Conservation (phyloP, 805 yeast genomes). For the Komagataella pseudopastoris region DNA sequence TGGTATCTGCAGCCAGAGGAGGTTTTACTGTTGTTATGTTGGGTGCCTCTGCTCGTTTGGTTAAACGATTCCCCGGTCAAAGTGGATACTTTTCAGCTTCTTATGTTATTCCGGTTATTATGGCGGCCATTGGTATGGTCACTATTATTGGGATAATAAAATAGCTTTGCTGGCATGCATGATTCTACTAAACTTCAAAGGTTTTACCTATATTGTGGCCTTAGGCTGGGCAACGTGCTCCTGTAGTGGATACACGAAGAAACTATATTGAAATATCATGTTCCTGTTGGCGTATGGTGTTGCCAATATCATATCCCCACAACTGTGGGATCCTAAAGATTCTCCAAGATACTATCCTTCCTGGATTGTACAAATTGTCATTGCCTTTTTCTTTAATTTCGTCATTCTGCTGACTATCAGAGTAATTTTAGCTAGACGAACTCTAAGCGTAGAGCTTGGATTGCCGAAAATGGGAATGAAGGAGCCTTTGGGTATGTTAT, state of each 20-base stretch:
- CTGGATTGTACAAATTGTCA: slow-evolving; percentile 43
- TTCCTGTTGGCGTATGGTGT: slow-evolving; percentile 31
- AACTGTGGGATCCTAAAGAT: slow-evolving; percentile 34
- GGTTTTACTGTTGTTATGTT: slow-evolving; percentile 25
- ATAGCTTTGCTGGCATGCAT: slow-evolving; percentile 24
- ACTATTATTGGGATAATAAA: slow-evolving; percentile 24
- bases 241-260: slow-evolving; percentile 38
- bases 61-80: slow-evolving; percentile 16
- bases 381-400: slow-evolving; percentile 36
- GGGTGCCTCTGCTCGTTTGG: slow-evolving; percentile 31
- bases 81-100: slow-evolving; percentile 22
- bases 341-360: slow-evolving; percentile 32
- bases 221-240: slow-evolving; percentile 18
- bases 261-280: slow-evolving; percentile 29
- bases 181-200: slow-evolving; percentile 10
- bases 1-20: slow-evolving; percentile 32
- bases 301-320: slow-evolving; percentile 42
- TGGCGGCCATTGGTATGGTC: slow-evolving; percentile 28
- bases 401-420: slow-evolving; percentile 26
- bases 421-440: slow-evolving; percentile 29
- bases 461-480: slow-evolving; percentile 5
- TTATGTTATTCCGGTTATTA: slow-evolving; percentile 27
- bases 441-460: slow-evolving; percentile 17
- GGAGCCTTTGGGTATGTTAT: slow-evolving; percentile 13
- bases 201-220: slow-evolving; percentile 11